phyloP scores from a whole-genome alignment of 176 grass and related monocot genomes.

The Oryza coarctata region DNA sequence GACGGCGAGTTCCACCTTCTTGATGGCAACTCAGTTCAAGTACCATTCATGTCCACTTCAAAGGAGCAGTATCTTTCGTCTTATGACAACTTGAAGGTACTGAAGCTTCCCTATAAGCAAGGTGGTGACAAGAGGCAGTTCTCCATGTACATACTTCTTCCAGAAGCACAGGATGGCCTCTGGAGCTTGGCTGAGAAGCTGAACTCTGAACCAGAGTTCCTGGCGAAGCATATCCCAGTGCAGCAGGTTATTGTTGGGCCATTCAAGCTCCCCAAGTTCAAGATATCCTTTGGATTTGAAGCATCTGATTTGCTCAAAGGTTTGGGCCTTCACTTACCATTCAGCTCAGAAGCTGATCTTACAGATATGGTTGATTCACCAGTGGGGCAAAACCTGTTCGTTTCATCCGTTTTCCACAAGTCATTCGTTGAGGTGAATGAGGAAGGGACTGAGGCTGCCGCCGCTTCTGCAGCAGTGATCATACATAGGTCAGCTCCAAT shows the following conservation, averaged over 20 bases:
- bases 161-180: slow-evolving; percentile 53
- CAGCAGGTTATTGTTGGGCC: slow-evolving; percentile 46
- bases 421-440: slow-evolving; percentile 74
- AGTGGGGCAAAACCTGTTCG: slow-evolving; percentile 16
- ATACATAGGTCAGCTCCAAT: background rate
- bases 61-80: slow-evolving; percentile 50
- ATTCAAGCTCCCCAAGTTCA: slow-evolving; percentile 82
- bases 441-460: slow-evolving; percentile 80
- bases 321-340: slow-evolving; percentile 59
- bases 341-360: slow-evolving; percentile 44
- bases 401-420: slow-evolving; percentile 74
- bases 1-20: slow-evolving; percentile 53
- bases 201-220: slow-evolving; percentile 54
- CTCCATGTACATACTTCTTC: slow-evolving; percentile 82
- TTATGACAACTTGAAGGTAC: slow-evolving; percentile 55
- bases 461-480: slow-evolving; percentile 40
- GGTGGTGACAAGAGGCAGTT: slow-evolving; percentile 67
- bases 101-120: slow-evolving; percentile 70
- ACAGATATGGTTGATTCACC: slow-evolving; percentile 60
- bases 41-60: slow-evolving; percentile 63
- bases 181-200: slow-evolving; percentile 60
- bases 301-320: slow-evolving; percentile 50
- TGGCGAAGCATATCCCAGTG: slow-evolving; percentile 47
- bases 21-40: slow-evolving; percentile 58
- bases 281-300: slow-evolving; percentile 73